These are phyloP conservation scores for Rhodotorula babjevae DNA, from an alignment of 768 basidiomycete genomes.

Conservation along the genomic window DNA sequence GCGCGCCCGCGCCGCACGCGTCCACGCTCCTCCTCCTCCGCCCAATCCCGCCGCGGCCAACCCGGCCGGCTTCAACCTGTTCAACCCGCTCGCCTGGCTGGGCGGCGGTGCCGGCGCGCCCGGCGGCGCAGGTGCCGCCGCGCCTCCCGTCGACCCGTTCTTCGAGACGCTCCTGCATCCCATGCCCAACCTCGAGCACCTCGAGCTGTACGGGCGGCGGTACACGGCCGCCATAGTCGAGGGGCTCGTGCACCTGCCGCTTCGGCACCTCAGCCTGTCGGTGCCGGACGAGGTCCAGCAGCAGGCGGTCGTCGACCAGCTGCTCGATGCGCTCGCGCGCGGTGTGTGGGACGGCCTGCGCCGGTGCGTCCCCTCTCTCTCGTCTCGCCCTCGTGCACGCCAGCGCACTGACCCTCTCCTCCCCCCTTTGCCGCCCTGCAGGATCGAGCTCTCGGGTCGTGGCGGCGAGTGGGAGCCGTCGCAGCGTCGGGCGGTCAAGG, in stretches of 20 bases:
- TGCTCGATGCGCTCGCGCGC: background rate
- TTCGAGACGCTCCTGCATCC: constrained; percentile 5
- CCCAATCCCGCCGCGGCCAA: background rate
- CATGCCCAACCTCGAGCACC: constrained; percentile 3
- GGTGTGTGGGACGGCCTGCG: background rate
- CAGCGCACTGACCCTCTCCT: background rate
- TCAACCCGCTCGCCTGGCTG: background rate
- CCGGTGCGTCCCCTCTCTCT: background rate
- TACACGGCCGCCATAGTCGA: background rate
- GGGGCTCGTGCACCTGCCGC: background rate
- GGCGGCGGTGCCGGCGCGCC: background rate
- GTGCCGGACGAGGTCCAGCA: constrained; percentile 3
- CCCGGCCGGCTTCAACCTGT: background rate
- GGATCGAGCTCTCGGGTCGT: constrained; percentile 15
- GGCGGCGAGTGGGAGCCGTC: constrained; percentile 15
- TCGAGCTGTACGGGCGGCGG: constrained; percentile 25
- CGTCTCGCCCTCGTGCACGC: no score
- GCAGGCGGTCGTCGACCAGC: background rate
- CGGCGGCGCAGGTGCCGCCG: background rate
- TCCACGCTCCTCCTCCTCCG: background rate
- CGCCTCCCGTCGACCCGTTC: constrained; percentile 4
- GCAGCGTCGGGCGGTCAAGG: constrained; percentile 20
- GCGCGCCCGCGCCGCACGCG: background rate
- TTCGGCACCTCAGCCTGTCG: constrained; percentile 1
- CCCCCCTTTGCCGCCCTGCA: background rate